Base-by-base conservation (phyloP, 1,284 basidiomycete species). In the Boletus holoroseus region DNA sequence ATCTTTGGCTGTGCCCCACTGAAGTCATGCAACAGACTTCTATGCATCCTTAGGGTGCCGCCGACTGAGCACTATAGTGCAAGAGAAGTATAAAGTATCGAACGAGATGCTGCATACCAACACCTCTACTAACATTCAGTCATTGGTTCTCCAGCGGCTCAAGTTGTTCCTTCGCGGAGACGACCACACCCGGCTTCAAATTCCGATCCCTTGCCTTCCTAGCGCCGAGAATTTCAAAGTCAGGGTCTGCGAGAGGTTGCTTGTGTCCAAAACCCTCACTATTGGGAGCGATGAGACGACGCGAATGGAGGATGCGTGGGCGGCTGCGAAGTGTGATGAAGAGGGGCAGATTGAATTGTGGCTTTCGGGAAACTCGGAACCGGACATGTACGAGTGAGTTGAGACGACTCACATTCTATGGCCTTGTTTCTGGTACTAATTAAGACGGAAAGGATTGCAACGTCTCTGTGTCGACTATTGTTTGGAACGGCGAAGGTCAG, bases 101-200 rank as follows among this genome's bases (percentile, higher is more conserved):
- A 65, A 61, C 3, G 83, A 85, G 61, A 65, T 82, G 16, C 64
- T 64, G 44, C 67, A 72, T 35, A 72, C 76, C 24, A 26, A 39
- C 8, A 39, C 38, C 5, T 76, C 80, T 0, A 57, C 60, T 4
- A 76, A 81, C 6, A 76, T 76, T 12, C 76, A 78, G 7, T 58
- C 71, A 0, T 73, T 91, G 37, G 81, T 94, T 1, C 69, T 94
- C n/a, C 88, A 96, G 68, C 77, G 94, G n/a, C 76, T 95, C 13
- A 91, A 92, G 0, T 74, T 97, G 24, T 97, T 97, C 73, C 73
- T 34, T n/a, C n/a, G n/a, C n/a, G n/a, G n/a, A n/a, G n/a, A n/a
- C n/a, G n/a, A n/a, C n/a, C n/a, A n/a, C n/a, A n/a, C n/a, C n/a
- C n/a, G n/a, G n/a, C n/a, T n/a, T n/a, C n/a, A n/a, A n/a, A n/a